Conservation (phyloP, 176 grass and related monocot species). For the Paspalum notatum region DNA sequence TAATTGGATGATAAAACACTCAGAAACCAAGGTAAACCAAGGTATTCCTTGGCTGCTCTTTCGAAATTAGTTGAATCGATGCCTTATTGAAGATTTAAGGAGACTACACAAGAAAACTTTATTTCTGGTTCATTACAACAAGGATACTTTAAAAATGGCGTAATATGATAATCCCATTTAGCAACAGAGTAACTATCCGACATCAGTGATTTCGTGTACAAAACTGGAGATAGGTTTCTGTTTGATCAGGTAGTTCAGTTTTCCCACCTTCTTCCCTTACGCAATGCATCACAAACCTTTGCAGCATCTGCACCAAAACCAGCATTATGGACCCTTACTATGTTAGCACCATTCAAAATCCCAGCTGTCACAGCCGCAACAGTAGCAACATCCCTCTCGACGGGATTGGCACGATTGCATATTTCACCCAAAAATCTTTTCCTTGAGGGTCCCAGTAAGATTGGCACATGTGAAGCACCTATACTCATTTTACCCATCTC, state of each 20-base stretch:
- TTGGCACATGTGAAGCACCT: conserved; percentile 69
- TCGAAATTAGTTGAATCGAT: conserved; percentile 7
- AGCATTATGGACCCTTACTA: conserved; percentile 85
- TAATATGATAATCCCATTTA: not conserved
- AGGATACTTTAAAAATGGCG: conserved; percentile 7
- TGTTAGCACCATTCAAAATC: conserved; percentile 83
- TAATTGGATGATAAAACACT: conserved; percentile 4
- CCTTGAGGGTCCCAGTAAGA: conserved; percentile 82
- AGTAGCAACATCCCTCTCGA: conserved; percentile 80
- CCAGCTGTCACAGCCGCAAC: conserved; percentile 55
- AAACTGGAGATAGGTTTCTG: conserved; percentile 16
- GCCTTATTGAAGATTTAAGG: conserved; percentile 28
- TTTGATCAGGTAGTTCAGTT: not conserved
- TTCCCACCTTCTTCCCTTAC: conserved; percentile 24
- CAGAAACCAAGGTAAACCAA: not conserved
- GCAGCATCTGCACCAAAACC: conserved; percentile 63
- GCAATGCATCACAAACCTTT: conserved; percentile 70
- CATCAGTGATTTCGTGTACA: not conserved
- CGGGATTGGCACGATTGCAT: conserved; percentile 56
- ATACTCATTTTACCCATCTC: conserved; percentile 68
- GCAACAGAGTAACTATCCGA: not conserved
- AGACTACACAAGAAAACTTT: not conserved
- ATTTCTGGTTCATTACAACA: conserved; percentile 23
- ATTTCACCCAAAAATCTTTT: conserved; percentile 89
- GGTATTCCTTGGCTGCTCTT: conserved; percentile 4